Percentiles rank a stretch among this genome's conserved stretches.
Conservation (phyloP, 179 eudicot genomes). For the Silene noctiflora region DNA sequence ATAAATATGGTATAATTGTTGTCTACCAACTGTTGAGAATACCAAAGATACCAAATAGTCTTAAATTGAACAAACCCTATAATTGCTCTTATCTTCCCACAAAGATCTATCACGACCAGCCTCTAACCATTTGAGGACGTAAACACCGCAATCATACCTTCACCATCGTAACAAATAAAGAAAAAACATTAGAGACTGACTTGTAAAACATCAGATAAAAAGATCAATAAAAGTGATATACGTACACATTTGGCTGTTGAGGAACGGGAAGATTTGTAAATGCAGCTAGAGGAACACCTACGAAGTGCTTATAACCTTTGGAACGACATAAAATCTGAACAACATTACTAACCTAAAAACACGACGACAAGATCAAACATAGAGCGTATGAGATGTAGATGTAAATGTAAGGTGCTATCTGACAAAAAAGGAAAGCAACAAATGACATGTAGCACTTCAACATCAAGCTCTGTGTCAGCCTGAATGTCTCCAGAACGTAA, state of each 20-base stretch:
- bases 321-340: not conserved
- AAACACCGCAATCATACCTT: not conserved
- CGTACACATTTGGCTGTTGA: not conserved
- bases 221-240: not conserved
- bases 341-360: not conserved
- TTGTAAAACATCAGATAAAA: rapidly evolving
- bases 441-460: not conserved
- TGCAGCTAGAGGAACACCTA: not conserved
- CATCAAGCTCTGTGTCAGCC: not conserved
- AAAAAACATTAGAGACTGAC: not conserved
- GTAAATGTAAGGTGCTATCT: too few relatives aligned
- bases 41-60: too few relatives aligned
- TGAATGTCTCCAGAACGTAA: not conserved
- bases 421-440: not conserved
- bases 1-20: too few relatives aligned
- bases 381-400: not conserved
- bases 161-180: too few relatives aligned
- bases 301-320: not conserved
- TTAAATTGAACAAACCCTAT: too few relatives aligned
- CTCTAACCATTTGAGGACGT: not conserved
- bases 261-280: not conserved
- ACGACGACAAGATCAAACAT: too few relatives aligned
- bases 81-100: not conserved
- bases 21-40: too few relatives aligned
- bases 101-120: not conserved